These are phyloP conservation scores for Backusella westeae DNA, from an alignment of 192 early-diverging fungal species.

Conservation along the genomic window DNA sequence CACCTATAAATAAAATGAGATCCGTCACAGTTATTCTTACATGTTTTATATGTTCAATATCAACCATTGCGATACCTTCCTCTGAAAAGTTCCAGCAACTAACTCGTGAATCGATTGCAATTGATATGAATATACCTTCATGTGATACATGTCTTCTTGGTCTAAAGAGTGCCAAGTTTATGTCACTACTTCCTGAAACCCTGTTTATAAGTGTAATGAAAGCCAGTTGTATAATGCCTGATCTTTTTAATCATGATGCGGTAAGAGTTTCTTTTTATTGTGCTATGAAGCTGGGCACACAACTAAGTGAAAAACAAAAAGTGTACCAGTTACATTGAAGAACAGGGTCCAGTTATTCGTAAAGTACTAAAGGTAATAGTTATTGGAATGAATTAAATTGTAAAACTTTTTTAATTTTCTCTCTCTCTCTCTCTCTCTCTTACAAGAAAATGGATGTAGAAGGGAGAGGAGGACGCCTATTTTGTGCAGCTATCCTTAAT, in stretches of 20 bases:
- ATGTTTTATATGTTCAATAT: not conserved
- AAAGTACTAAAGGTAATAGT: constrained; percentile 30
- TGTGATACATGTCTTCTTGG: not conserved
- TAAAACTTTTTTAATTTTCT: not conserved
- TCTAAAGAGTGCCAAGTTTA: not conserved
- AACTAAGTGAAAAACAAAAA: constrained; percentile 1
- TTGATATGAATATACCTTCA: not conserved
- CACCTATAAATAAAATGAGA: not conserved
- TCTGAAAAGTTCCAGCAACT: not conserved
- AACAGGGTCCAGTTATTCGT: constrained; percentile 43
- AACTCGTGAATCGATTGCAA: not conserved
- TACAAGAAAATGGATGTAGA: constrained; percentile 24
- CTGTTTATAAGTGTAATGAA: constrained; percentile 32
- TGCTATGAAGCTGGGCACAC: not conserved
- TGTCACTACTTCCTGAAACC: constrained; percentile 39
- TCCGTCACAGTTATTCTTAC: not conserved
- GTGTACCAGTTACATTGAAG: constrained; percentile 42
- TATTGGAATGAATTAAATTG: not conserved
- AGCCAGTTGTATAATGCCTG: constrained; percentile 30
- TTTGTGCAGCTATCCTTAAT: constrained; percentile 39
- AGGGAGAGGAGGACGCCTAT: constrained; percentile 37
- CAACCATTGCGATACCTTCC: not conserved
- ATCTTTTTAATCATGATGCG: constrained; percentile 34
- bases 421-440: too few species aligned
- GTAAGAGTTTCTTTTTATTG: constrained; percentile 20